Evolutionary conservation across 2,329 filamentous ascomycete genomes (phyloP).

Genomic region (Coniochaeta ligniaria): DNA sequence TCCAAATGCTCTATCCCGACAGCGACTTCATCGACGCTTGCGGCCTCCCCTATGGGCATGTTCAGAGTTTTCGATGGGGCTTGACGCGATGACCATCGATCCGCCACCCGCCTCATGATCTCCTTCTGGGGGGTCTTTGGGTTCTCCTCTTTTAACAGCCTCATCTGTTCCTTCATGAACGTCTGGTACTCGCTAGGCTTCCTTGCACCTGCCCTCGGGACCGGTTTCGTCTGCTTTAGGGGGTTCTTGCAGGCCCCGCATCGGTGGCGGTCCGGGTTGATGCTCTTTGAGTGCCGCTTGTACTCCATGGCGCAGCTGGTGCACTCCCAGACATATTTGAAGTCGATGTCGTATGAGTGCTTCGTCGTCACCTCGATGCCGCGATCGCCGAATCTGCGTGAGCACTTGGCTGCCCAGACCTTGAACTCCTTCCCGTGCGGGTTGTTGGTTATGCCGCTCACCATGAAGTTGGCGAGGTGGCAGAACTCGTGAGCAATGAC

Average conservation of each 20-base stretch:
- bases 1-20: background rate
- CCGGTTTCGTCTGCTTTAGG: slow-evolving; percentile 73
- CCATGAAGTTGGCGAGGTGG: slow-evolving; percentile 87
- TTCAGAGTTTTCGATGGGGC: slow-evolving; percentile 22
- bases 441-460: slow-evolving; percentile 65
- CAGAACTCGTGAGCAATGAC: slow-evolving; percentile 97
- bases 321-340: slow-evolving; percentile 87
- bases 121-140: slow-evolving; percentile 55
- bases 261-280: slow-evolving; percentile 62
- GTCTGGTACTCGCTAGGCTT: slow-evolving; percentile 36
- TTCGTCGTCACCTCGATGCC: slow-evolving; percentile 80
- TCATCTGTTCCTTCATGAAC: slow-evolving; percentile 63
- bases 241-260: slow-evolving; percentile 70
- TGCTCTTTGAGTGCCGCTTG: slow-evolving; percentile 79
- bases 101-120: slow-evolving; percentile 61
- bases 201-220: slow-evolving; percentile 42
- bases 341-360: slow-evolving; percentile 84
- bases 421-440: slow-evolving; percentile 86
- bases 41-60: background rate
- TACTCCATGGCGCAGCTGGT: slow-evolving; percentile 61
- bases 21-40: background rate
- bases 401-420: slow-evolving; percentile 55
- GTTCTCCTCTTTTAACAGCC: slow-evolving; percentile 46
- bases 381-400: slow-evolving; percentile 46
- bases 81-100: slow-evolving; percentile 48